Conservation (phyloP, 768 basidiomycete genomes). For the Hericium coralloides region DNA sequence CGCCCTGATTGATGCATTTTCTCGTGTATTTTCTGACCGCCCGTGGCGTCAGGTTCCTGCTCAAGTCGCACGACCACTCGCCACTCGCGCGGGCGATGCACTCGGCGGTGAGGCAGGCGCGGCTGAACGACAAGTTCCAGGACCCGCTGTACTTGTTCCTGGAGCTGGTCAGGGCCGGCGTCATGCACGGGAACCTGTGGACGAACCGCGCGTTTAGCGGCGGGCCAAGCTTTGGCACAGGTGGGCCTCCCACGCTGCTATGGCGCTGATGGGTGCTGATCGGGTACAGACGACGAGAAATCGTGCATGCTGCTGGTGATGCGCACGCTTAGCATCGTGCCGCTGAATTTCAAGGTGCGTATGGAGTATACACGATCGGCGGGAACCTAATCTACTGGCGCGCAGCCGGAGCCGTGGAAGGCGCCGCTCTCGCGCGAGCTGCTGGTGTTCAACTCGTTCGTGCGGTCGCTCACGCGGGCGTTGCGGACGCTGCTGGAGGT, state of each 20-base stretch:
- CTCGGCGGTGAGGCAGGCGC: constrained; percentile 63
- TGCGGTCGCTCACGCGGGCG: constrained; percentile 84
- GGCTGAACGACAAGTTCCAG: constrained; percentile 97
- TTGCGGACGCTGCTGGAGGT: constrained; percentile 87
- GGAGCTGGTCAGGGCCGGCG: constrained; percentile 92
- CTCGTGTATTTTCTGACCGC: constrained; percentile 4
- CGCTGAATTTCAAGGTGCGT: constrained; percentile 85
- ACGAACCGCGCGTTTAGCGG: constrained; percentile 83
- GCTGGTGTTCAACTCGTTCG: constrained; percentile 96
- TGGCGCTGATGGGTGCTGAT: constrained; percentile 6
- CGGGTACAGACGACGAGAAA: constrained; percentile 76
- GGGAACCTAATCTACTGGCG: constrained; percentile 1
- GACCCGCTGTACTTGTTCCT: constrained; percentile 92
- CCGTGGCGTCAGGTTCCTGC: constrained; percentile 57
- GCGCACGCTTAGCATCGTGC: constrained; percentile 92
- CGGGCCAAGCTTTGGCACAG: constrained; percentile 89
- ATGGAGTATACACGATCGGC: neutral
- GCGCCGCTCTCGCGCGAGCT: constrained; percentile 95
- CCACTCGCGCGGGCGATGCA: constrained; percentile 89
- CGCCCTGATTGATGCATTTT: constrained; percentile 8
- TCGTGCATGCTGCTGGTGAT: constrained; percentile 92
- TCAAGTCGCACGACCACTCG: constrained; percentile 83
- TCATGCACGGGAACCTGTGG: constrained; percentile 93
- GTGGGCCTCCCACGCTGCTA: constrained; percentile 33
- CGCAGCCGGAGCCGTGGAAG: constrained; percentile 82